Conservation (phyloP, 345 rosid species). For the Gossypium stocksii region DNA sequence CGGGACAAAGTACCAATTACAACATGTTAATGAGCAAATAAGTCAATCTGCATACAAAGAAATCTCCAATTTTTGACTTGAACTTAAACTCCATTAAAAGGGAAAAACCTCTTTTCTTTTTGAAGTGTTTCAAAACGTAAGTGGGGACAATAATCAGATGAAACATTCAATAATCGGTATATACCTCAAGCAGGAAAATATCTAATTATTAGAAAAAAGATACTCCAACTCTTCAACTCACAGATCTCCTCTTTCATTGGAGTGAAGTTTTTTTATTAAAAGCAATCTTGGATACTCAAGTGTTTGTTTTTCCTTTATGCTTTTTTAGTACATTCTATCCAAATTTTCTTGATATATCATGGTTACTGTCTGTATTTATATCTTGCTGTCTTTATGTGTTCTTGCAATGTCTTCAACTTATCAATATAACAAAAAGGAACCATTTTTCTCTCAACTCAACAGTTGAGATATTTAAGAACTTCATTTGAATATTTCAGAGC, state of each 20-base stretch:
- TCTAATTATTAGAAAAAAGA: background rate
- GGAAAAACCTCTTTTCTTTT: no score
- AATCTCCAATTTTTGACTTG: background rate
- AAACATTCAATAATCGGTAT: background rate
- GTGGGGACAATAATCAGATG: no score
- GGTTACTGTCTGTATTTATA: background rate
- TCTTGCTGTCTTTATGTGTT: background rate
- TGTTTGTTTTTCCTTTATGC: background rate
- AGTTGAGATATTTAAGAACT: no score
- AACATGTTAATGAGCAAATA: background rate
- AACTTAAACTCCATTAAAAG: background rate
- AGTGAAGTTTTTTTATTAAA: background rate
- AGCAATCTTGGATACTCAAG: background rate
- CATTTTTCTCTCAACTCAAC: no score
- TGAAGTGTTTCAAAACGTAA: no score
- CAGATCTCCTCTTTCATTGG: background rate
- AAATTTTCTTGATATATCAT: background rate
- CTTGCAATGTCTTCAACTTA: background rate
- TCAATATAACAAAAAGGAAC: background rate
- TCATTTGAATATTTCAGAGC: no score
- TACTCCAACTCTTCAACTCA: background rate
- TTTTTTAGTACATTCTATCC: background rate
- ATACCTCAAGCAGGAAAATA: constrained; percentile 1
- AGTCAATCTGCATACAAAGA: background rate
- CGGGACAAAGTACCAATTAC: background rate